Evolutionary conservation across 2,329 filamentous ascomycete genomes (phyloP), one percentile per base, ranked within the genome.

Genomic region (Penicillium sp.): DNA sequence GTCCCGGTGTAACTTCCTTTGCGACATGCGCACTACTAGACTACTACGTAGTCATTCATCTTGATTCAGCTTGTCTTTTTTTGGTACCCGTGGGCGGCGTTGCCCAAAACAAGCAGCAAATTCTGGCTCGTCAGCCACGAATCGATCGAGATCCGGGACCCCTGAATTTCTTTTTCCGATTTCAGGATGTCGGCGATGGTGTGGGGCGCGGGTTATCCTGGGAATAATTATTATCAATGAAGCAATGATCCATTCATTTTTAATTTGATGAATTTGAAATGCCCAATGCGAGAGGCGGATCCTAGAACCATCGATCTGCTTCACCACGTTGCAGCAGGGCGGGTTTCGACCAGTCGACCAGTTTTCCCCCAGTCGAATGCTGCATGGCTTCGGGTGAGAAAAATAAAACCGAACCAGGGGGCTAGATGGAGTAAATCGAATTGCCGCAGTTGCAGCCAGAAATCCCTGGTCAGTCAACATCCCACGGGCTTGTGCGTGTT

Each of bases 401-500:
- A n/a, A 41, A 29, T 30, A 9, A 15, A 31, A 51, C 29, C 35
- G 45, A 31, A 35, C 46, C 9, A 47, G 56, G 31, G 35, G 35
- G 8, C 9, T 5, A 38, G 38, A 31, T 31, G 23, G 35, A 30
- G 48, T 26, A 45, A 15, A 26, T 38, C 23, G 56, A 47, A 58
- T 46, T 31, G 48, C 47, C 48, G 48, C 48, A 52, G 23, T 58
- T 58, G 48, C 56, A 58, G 48, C 46, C 47, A 48, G 44, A 44
- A 57, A 50, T 19, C 45, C 55, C n/a, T 8, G 56, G 26, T 46
- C 19, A 58, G 48, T 46, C 56, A 58, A n/a, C 26, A 52, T 58
- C 56, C 56, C 56, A 58, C 56, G 56, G 56, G 31, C 48, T 58
- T 49, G 56, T 38, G 56, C 56, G 49, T 52, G 56, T 23, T 52